phyloP scores from a whole-genome alignment of 768 basidiomycete genomes.

The Hemileccinum rubropunctum region DNA sequence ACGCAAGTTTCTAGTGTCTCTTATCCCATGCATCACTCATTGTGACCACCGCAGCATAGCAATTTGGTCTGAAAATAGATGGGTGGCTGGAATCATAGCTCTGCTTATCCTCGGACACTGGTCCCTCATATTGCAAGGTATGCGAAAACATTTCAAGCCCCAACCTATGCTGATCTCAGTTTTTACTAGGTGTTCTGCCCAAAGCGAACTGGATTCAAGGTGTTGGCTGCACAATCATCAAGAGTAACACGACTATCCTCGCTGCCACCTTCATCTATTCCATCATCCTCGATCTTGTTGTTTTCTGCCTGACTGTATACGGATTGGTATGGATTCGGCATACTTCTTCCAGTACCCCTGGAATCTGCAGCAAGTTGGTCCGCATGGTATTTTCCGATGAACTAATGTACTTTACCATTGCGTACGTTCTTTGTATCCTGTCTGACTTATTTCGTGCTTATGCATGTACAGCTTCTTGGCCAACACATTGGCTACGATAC shows the following conservation, averaged over 20 bases:
- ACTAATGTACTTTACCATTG: constrained; percentile 71
- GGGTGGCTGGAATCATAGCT: constrained; percentile 47
- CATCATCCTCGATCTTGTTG: constrained; percentile 68
- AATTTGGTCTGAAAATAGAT: constrained; percentile 51
- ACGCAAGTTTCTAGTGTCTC: constrained; percentile 30
- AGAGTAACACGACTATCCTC: constrained; percentile 61
- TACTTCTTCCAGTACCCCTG: constrained; percentile 12
- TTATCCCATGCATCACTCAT: constrained; percentile 1
- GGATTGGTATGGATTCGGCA: constrained; percentile 43
- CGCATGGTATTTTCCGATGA: constrained; percentile 70
- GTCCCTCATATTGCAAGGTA: constrained; percentile 67
- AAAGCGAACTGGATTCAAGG: constrained; percentile 51
- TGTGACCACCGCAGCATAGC: constrained; percentile 34
- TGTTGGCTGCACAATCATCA: constrained; percentile 50
- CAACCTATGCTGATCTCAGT: neutral
- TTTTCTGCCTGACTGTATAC: constrained; percentile 56
- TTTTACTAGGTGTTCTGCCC: constrained; percentile 57
- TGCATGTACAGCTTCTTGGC: constrained; percentile 34
- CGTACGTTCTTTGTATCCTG: constrained; percentile 39
- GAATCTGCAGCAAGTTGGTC: constrained; percentile 46
- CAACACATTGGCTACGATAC: constrained; percentile 45
- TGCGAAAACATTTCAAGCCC: neutral
- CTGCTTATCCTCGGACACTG: constrained; percentile 67
- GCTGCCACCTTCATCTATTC: constrained; percentile 74
- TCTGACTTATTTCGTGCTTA: constrained; percentile 28